Percentiles rank a stretch among this genome's conserved stretches.
Evolutionary conservation across 768 basidiomycete genomes (phyloP).

Genomic region (Russula sp.): DNA sequence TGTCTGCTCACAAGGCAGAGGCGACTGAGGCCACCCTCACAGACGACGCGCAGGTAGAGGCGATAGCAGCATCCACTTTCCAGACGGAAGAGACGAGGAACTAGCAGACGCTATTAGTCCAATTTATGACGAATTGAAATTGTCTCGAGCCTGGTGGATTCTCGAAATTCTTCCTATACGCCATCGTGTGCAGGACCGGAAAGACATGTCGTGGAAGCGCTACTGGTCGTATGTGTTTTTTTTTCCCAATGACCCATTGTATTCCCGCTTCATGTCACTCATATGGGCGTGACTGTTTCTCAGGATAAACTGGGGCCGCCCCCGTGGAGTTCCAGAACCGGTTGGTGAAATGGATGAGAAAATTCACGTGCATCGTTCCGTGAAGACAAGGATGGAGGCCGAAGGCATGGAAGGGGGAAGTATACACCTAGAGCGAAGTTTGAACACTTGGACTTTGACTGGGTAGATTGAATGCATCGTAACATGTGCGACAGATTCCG

Average conservation of each 20-base stretch:
- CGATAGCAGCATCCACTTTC: conserved; percentile 30
- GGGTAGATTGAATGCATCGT: conserved; percentile 31
- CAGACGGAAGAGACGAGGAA: conserved; percentile 60
- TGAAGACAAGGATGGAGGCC: conserved; percentile 22
- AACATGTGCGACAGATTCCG: too few relatives aligned
- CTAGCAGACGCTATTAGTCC: conserved; percentile 52
- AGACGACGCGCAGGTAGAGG: conserved; percentile 14
- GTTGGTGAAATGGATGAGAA: background rate
- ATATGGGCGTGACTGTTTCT: background rate
- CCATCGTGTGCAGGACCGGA: conserved; percentile 2
- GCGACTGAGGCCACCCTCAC: conserved; percentile 29
- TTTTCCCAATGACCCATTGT: too few relatives aligned
- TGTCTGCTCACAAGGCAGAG: conserved; percentile 5
- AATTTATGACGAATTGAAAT: conserved; percentile 56
- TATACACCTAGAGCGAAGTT: conserved; percentile 38
- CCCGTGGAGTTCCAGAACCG: conserved; percentile 8
- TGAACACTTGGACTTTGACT: conserved; percentile 24
- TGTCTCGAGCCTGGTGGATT: conserved; percentile 57
- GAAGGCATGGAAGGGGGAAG: conserved; percentile 32
- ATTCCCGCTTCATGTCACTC: background rate
- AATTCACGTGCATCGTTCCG: conserved; percentile 12
- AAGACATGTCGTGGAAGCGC: background rate
- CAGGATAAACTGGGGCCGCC: conserved; percentile 10
- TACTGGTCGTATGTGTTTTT: conserved; percentile 4
- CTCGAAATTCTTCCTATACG: conserved; percentile 47